A percentile compares a stretch with the other conserved stretches of the same genome.
Evolutionary conservation across 768 basidiomycete genomes (phyloP).

Genomic region (Suillus occidentalis): DNA sequence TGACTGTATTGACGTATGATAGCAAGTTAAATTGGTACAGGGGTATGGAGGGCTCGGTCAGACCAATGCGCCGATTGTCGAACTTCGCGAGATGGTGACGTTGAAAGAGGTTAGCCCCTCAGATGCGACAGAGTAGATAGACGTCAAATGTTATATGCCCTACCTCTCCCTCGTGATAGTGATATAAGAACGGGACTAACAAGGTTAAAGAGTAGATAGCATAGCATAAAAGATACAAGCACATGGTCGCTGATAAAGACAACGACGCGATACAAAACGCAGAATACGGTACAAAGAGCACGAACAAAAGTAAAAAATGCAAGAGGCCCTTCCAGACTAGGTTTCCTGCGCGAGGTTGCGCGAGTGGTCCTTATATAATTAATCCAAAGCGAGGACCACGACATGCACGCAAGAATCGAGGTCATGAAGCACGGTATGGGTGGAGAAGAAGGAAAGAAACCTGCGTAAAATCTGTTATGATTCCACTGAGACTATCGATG

Average conservation of each 20-base stretch:
- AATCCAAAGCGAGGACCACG: neutral
- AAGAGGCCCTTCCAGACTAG: neutral
- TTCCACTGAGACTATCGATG: neutral
- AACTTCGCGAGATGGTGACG: neutral
- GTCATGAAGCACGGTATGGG: neutral
- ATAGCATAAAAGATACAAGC: conserved; percentile 1
- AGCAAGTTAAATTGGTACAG: neutral
- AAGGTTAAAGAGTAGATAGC: neutral
- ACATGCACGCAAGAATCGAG: neutral
- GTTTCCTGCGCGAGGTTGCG: neutral
- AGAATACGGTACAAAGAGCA: neutral
- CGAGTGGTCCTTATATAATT: neutral
- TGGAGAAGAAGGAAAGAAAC: neutral
- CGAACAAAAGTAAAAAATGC: neutral
- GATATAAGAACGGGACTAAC: neutral
- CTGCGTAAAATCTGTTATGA: neutral
- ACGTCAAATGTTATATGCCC: neutral
- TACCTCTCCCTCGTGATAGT: neutral
- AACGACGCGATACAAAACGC: neutral
- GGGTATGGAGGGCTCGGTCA: neutral
- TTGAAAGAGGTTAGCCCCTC: neutral
- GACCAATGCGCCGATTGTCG: too few species aligned
- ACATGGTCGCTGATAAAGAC: neutral
- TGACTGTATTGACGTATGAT: neutral
- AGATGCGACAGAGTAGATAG: neutral